phyloP scores from a whole-genome alignment of 2,329 filamentous ascomycete species.

The Teratosphaeria zuluensis region DNA sequence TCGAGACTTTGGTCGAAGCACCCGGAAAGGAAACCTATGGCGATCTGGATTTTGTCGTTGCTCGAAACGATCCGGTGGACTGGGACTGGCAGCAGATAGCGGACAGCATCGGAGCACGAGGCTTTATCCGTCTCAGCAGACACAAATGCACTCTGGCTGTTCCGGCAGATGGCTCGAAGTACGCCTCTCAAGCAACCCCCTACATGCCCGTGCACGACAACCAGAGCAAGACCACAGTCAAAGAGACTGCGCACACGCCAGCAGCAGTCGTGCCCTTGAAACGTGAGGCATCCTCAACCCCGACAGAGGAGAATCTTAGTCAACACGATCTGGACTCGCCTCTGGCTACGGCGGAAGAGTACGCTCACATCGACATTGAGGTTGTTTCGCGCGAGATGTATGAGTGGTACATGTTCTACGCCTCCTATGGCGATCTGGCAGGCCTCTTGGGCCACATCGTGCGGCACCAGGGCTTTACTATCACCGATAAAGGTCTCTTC shows the following conservation, averaged over 20 bases:
- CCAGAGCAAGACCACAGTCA: neutral
- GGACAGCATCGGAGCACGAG: neutral
- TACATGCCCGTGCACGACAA: slow-evolving; percentile 8
- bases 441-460: slow-evolving; percentile 56
- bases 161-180: slow-evolving; percentile 8
- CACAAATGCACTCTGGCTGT: slow-evolving; percentile 16
- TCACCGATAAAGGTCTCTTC: slow-evolving; percentile 54
- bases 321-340: neutral
- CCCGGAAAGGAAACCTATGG: slow-evolving; percentile 60
- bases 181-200: neutral
- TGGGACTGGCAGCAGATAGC: slow-evolving; percentile 2
- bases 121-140: slow-evolving; percentile 7
- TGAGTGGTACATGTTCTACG: slow-evolving; percentile 58
- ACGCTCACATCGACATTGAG: slow-evolving; percentile 61
- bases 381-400: slow-evolving; percentile 37
- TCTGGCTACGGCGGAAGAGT: slow-evolving; percentile 9
- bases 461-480: slow-evolving; percentile 55
- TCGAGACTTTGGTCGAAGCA: slow-evolving; percentile 55
- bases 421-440: slow-evolving; percentile 64
- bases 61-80: slow-evolving; percentile 11
- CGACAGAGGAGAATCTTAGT: slow-evolving; percentile 9
- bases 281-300: neutral
- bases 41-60: slow-evolving; percentile 63
- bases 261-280: neutral
- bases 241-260: neutral